Base-by-base conservation (phyloP, 78 protist genomes). In the Dictyostelium intermedium region DNA sequence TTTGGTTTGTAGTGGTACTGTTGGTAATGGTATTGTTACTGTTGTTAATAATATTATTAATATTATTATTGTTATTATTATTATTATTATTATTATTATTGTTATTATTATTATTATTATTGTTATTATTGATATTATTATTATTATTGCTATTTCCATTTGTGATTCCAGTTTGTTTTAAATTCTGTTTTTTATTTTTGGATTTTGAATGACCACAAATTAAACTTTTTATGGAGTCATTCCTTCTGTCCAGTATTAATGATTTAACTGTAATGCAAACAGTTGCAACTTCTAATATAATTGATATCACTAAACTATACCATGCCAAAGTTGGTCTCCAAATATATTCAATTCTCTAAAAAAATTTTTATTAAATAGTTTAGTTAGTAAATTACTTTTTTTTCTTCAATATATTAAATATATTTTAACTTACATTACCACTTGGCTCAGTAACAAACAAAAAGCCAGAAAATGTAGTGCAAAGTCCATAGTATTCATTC, bases 251-350 rank as follows among this genome's bases (percentile, higher is more conserved):
- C 39, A 72, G 16, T 32, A 72, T 34, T 32, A 72, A 72, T 5
- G 45, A 34, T 34, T 72, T 72, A 3, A 72, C 20, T 5, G 79
- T 34, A 34, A 72, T 72, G 16, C 39, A 72, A 18, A 72, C 45
- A 14, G 45, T 72, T 30, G 79, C 43, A 32, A 35, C 23, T 72
- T 72, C 79, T 14, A 72, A 16, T 14, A 72, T 72, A 1, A 72
- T 34, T 34, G 79, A 72, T 72, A 72, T 32, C 5, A 72, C 43
- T 16, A 72, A 72, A 72, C 79, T 72, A 18, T 34, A 72, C 79
- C 79, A 72, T 14, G 79, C 39, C 37, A 72, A 34, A 14, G 79
- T 72, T 34, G 79, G 79, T 34, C 79, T 27, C 79, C 79, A 72
- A 34, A 34, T 72, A 66, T 66, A 66, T 66, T 66, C 74, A 13